Conservation (phyloP, 495 filamentous ascomycete genomes). For the Aspergillus steynii region DNA sequence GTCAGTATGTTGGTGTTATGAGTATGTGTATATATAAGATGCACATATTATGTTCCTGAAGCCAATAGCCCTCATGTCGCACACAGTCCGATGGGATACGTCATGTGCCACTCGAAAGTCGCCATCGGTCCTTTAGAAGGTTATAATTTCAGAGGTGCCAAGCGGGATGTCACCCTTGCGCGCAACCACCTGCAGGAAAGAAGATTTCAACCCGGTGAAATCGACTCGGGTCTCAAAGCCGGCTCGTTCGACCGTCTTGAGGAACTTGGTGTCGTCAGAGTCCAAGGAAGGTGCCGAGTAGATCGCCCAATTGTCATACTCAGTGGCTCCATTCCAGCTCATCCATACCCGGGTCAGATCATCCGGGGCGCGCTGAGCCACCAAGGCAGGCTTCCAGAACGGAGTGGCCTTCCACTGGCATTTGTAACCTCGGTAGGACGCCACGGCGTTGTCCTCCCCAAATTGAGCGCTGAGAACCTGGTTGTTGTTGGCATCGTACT, state of each 20-base stretch:
- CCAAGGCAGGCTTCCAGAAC: constrained; percentile 35
- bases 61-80: background rate
- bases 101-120: constrained; percentile 1
- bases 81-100: background rate
- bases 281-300: constrained; percentile 27
- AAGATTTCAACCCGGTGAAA: constrained; percentile 22
- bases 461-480: constrained; percentile 38
- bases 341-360: constrained; percentile 26
- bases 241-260: constrained; percentile 26
- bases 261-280: constrained; percentile 22
- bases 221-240: constrained; percentile 37
- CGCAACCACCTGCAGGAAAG: constrained; percentile 35
- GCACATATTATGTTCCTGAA: background rate
- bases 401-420: constrained; percentile 42
- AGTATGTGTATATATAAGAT: background rate
- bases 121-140: constrained; percentile 17
- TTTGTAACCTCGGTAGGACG: constrained; percentile 45
- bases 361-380: constrained; percentile 19
- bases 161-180: constrained; percentile 30
- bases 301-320: constrained; percentile 41
- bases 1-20: background rate
- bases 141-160: constrained; percentile 25
- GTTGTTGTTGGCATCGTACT: constrained; percentile 38
- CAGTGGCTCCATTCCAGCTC: constrained; percentile 47
- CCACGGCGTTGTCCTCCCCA: constrained; percentile 37